A percentile compares a stretch with the other conserved stretches of the same genome.
phyloP scores from a whole-genome alignment of 2,329 filamentous ascomycete species.

The Hansfordia pulvinata region DNA sequence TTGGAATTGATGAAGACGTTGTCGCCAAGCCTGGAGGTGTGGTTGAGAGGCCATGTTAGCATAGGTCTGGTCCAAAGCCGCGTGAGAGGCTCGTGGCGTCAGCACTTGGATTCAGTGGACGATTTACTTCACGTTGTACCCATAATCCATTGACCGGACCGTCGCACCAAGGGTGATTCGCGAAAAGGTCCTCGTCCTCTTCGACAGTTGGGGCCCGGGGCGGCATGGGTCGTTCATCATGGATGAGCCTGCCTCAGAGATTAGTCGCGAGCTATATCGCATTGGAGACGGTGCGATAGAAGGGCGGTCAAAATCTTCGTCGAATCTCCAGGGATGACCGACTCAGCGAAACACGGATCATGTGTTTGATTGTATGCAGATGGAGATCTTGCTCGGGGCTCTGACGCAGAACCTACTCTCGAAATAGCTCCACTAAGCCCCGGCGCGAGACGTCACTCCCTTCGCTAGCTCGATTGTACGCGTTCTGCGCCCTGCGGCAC shows the following conservation, averaged over 20 bases:
- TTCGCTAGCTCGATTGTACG: constrained; percentile 51
- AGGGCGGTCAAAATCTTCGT: no score
- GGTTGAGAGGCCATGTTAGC: constrained; percentile 3
- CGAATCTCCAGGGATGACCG: no score
- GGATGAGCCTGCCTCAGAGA: constrained; percentile 42
- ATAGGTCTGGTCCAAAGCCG: no score
- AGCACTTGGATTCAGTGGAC: not conserved
- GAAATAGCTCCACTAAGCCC: constrained; percentile 52
- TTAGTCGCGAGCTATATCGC: constrained; percentile 2
- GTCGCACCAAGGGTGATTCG: constrained; percentile 55
- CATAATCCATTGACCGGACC: constrained; percentile 66
- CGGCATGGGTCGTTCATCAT: constrained; percentile 51
- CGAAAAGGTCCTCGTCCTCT: constrained; percentile 52
- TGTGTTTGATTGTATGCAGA: no score
- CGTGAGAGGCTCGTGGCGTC: no score
- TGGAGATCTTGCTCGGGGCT: no score
- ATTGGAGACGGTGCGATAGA: not conserved
- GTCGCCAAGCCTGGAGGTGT: constrained; percentile 37
- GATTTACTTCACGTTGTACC: constrained; percentile 50
- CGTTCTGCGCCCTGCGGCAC: constrained; percentile 45
- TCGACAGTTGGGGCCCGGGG: constrained; percentile 38
- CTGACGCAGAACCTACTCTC: constrained; percentile 55
- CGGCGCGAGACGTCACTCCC: constrained; percentile 49
- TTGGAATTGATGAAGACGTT: constrained; percentile 66
- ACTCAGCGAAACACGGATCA: no score